A percentile compares a stretch with the other conserved stretches of the same genome.
These are phyloP conservation scores for Paspalum notatum DNA, from an alignment of 176 grass and related monocot genomes.

Conservation along the genomic window DNA sequence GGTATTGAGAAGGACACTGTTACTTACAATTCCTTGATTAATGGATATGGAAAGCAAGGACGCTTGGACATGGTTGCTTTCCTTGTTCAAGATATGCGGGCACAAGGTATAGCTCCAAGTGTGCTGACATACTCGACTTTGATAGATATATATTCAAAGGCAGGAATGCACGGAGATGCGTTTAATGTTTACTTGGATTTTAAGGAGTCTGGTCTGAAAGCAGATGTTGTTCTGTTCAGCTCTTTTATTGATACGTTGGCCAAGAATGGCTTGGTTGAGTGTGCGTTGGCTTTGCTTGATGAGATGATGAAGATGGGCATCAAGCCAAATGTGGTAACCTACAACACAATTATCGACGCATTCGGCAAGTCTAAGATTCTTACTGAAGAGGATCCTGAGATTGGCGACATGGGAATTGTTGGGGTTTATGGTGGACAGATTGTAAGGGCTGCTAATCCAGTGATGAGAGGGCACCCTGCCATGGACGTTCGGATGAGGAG, in stretches of 20 bases:
- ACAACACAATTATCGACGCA: constrained; percentile 96
- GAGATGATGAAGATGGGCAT: constrained; percentile 91
- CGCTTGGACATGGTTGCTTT: constrained; percentile 74
- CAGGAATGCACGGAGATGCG: constrained; percentile 94
- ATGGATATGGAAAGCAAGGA: constrained; percentile 96
- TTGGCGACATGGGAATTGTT: constrained; percentile 43
- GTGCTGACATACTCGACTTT: constrained; percentile 94
- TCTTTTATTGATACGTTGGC: constrained; percentile 98
- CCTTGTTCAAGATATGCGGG: constrained; percentile 96
- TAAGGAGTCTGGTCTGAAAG: constrained; percentile 89
- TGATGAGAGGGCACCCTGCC: constrained; percentile 38
- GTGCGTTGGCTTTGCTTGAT: constrained; percentile 87
- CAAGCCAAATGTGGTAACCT: constrained; percentile 95
- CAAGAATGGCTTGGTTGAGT: constrained; percentile 96
- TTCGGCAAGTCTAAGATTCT: constrained; percentile 78
- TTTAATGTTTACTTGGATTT: constrained; percentile 95
- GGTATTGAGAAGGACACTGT: constrained; percentile 95
- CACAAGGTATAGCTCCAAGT: constrained; percentile 64
- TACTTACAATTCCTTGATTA: constrained; percentile 97
- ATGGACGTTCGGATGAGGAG: constrained; percentile 60
- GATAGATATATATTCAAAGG: constrained; percentile 98
- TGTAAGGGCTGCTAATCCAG: constrained; percentile 57
- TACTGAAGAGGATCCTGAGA: constrained; percentile 57
- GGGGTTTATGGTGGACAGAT: constrained; percentile 58
- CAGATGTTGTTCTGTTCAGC: constrained; percentile 96